These are phyloP conservation scores for Peniophora sp. DNA, from an alignment of 1,284 basidiomycete species.

Conservation along the genomic window DNA sequence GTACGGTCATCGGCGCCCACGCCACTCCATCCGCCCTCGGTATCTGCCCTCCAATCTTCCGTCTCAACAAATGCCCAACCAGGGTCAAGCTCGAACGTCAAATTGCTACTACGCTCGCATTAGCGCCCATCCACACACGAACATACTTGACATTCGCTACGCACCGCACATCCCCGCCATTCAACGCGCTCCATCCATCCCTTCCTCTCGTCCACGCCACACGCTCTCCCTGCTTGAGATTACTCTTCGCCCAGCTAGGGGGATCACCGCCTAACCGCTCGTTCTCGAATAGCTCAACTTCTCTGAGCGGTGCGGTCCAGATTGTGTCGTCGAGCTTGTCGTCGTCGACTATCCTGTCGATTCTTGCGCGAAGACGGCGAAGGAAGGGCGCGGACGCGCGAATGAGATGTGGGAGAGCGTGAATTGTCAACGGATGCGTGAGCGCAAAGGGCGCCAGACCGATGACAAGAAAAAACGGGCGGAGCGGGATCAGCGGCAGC, in stretches of 20 bases:
- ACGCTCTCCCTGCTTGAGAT: constrained; percentile 48
- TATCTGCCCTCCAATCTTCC: constrained; percentile 67
- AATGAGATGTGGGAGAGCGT: constrained; percentile 19
- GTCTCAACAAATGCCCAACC: constrained; percentile 68
- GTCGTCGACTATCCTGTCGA: constrained; percentile 48
- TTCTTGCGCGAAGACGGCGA: constrained; percentile 14
- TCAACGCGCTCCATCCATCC: constrained; percentile 63
- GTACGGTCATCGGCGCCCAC: constrained; percentile 39
- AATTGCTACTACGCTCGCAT: constrained; percentile 50
- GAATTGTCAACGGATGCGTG: constrained; percentile 42
- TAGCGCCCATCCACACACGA: constrained; percentile 4
- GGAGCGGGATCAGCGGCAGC: constrained; percentile 46
- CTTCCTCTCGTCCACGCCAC: constrained; percentile 60
- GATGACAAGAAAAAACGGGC: constrained; percentile 43
- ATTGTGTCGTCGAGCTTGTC: constrained; percentile 54
- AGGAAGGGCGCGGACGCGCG: constrained; percentile 13
- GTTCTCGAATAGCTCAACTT: constrained; percentile 74
- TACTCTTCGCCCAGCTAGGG: constrained; percentile 45
- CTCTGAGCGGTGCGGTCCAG: constrained; percentile 53
- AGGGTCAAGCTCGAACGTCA: constrained; percentile 62
- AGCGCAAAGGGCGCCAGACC: constrained; percentile 47
- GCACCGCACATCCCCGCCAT: constrained; percentile 54
- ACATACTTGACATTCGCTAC: constrained; percentile 18
- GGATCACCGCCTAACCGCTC: constrained; percentile 42
- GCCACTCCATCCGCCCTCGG: constrained; percentile 46